Percentiles rank a stretch among this genome's conserved stretches.
phyloP scores from a whole-genome alignment of 331 rosid genomes.

The Pyracantha coccinea region DNA sequence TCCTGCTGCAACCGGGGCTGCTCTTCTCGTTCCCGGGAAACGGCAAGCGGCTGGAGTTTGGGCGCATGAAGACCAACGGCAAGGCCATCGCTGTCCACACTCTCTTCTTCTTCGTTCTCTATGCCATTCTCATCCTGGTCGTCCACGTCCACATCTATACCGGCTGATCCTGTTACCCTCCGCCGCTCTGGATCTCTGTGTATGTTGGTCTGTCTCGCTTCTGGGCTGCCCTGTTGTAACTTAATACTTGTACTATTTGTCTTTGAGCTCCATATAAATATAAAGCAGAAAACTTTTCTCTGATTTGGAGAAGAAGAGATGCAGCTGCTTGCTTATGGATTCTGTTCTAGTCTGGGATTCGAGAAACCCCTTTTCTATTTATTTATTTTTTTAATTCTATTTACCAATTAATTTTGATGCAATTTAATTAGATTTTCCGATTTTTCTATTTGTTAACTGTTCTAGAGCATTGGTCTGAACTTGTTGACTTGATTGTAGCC shows the following conservation, averaged over 20 bases:
- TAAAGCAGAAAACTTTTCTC: background rate
- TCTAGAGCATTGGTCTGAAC: too few relatives aligned
- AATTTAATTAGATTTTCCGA: too few relatives aligned
- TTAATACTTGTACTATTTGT: background rate
- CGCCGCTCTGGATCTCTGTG: background rate
- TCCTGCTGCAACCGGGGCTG: constrained; percentile 82
- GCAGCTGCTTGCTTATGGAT: background rate
- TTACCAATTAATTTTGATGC: too few relatives aligned
- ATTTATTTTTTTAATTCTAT: too few relatives aligned
- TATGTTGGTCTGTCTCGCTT: background rate
- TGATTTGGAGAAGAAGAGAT: background rate
- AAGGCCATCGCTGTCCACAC: constrained; percentile 82
- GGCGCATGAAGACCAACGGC: constrained; percentile 89
- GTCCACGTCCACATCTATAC: constrained; percentile 76
- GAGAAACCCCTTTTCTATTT: too few relatives aligned
- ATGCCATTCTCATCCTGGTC: constrained; percentile 62
- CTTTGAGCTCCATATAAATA: background rate
- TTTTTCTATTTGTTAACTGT: too few relatives aligned
- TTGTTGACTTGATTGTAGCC: too few relatives aligned
- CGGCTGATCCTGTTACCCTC: constrained; percentile 30
- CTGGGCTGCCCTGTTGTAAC: background rate
- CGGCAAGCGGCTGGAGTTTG: constrained; percentile 59
- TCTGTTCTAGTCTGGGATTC: background rate
- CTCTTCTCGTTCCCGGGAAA: constrained; percentile 75
- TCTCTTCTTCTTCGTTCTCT: constrained; percentile 71